Evolutionary conservation across 2,329 filamentous ascomycete genomes (phyloP), one percentile per base, ranked within the genome.

Genomic region (Biscogniauxia marginata): DNA sequence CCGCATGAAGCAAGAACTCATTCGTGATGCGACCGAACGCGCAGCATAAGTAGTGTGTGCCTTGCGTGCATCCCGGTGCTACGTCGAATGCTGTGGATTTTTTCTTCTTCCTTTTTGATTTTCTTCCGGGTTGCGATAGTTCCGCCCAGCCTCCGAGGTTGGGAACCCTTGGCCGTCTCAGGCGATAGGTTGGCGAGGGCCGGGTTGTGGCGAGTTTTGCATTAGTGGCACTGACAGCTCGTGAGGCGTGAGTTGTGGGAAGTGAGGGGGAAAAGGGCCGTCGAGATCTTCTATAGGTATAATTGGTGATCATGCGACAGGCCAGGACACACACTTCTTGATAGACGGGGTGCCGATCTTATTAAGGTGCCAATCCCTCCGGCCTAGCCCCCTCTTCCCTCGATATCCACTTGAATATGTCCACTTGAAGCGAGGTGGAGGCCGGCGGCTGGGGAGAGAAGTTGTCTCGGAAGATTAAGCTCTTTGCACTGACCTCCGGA

Each of bases 191-290:
- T 54, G 53, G 56, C 48, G 50, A 49, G 53, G 54, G 56, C 55
- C 56, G 52, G 55, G 50, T 56, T 57, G 30, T 53, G 53, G 18
- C 24, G 34, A 53, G 51, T 39, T 45, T 46, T 59, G 61, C 61
- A 63, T 60, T 51, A 58, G 54, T 57, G 55, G 52, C 56, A 59
- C 30, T 59, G 58, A 61, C 52, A 59, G 56, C 50, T 58, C 44
- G 53, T 58, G 55, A 54, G 50, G 46, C 43, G 45, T 46, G 46
- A 51, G 49, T 54, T 44, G 50, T 57, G 52, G 49, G 55, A 56
- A 56, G 56, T 53, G 49, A 55, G 58, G 49, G 57, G 57, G 53
- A 55, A 58, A 58, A 54, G 20, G 49, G 49, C 18, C 4, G 43
- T 49, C 34, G 49, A 52, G 53, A 50, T 50, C 4, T 34, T 21